Evolutionary conservation across 2,329 filamentous ascomycete genomes (phyloP).

Genomic region (Coleophoma cylindrospora): DNA sequence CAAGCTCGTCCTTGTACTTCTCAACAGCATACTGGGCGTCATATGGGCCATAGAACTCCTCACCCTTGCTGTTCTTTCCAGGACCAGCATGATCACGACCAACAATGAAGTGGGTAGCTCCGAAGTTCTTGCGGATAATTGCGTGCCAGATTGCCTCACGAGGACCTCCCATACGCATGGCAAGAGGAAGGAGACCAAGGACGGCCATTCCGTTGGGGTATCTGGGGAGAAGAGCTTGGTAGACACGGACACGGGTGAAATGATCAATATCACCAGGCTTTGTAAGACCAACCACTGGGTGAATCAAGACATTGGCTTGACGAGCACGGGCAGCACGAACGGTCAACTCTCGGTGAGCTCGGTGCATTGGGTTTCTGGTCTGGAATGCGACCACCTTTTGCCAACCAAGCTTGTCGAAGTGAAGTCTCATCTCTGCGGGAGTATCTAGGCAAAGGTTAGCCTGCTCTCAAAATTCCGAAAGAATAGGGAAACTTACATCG

Average conservation of each 20-base stretch:
- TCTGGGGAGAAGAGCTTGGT: conserved; percentile 91
- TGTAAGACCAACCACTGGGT: conserved; percentile 96
- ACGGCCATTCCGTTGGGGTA: conserved; percentile 99
- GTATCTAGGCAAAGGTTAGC: conserved; percentile 55
- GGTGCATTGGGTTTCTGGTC: conserved; percentile 98
- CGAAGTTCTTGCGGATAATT: conserved; percentile 99
- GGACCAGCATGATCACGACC: conserved; percentile 97
- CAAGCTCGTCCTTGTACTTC: conserved; percentile 93
- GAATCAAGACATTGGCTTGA: conserved; percentile 97
- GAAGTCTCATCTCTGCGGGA: conserved; percentile 85
- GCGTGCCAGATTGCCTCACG: conserved; percentile 99
- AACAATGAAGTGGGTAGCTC: conserved; percentile 98
- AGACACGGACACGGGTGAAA: conserved; percentile 98
- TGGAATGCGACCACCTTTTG: conserved; percentile 97
- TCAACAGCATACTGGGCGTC: conserved; percentile 95
- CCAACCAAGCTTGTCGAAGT: conserved; percentile 99
- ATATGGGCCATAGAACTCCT: conserved; percentile 97
- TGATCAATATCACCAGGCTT: conserved; percentile 99
- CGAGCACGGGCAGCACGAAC: conserved; percentile 93
- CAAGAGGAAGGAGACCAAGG: conserved; percentile 86
- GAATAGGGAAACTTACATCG: conserved; percentile 58
- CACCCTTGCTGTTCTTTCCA: conserved; percentile 95
- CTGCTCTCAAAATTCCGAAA: conserved; percentile 7
- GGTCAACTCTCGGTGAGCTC: conserved; percentile 94
- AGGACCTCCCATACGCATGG: conserved; percentile 98